These are phyloP conservation scores for Metschnikowia sp. DNA, from an alignment of 805 yeast species.

Conservation along the genomic window DNA sequence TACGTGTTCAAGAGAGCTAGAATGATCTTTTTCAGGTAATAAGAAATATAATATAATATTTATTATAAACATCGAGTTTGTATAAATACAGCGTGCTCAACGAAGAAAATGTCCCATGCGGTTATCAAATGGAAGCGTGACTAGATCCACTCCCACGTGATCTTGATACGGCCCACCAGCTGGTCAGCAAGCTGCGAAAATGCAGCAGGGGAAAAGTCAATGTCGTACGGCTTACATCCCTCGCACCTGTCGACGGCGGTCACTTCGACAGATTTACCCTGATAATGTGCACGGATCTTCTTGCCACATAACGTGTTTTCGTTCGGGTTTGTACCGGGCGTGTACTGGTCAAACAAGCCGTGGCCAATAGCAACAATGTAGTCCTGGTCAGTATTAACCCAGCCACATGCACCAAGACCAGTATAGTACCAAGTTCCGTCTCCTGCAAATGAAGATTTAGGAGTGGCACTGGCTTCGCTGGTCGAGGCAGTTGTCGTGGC, in stretches of 20 bases:
- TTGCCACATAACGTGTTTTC: constrained; percentile 52
- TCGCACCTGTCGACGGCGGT: constrained; percentile 57
- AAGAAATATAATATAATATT: too few species aligned
- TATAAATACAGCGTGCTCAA: too few species aligned
- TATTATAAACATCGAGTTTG: too few species aligned
- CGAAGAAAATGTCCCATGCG: too few species aligned
- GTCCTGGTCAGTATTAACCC: constrained; percentile 41
- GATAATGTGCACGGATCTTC: constrained; percentile 43
- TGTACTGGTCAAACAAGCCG: constrained; percentile 34
- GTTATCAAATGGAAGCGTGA: too few species aligned
- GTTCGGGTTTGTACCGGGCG: constrained; percentile 35
- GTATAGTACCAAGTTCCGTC: constrained; percentile 49
- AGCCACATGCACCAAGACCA: constrained; percentile 56
- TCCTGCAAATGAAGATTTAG: constrained; percentile 28
- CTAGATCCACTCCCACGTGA: constrained; percentile 46
- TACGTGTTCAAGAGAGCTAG: too few species aligned
- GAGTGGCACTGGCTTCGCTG: constrained; percentile 12
- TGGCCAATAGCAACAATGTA: constrained; percentile 51
- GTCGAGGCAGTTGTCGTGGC: constrained; percentile 4
- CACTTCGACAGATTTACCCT: constrained; percentile 52
- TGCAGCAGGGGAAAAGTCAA: constrained; percentile 61
- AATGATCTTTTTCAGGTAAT: too few species aligned
- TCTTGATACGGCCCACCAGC: constrained; percentile 50
- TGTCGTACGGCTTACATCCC: constrained; percentile 47
- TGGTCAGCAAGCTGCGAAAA: constrained; percentile 49